Base-by-base conservation (phyloP, 805 yeast genomes). In the Maudiozyma serrabonitensis region DNA sequence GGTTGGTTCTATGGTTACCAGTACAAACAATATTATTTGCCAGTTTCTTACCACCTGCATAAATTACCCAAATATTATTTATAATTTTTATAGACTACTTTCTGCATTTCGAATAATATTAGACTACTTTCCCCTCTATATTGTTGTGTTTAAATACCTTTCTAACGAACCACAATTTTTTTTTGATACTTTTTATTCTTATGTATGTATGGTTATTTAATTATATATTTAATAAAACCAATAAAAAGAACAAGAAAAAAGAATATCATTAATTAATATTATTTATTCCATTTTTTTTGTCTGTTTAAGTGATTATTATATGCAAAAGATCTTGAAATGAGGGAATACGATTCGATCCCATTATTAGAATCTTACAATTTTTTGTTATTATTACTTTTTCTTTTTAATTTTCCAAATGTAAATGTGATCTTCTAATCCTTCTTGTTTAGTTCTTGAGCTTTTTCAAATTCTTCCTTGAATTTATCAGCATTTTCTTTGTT, bases 21-120 rank as follows among this genome's bases (percentile, higher is more conserved):
- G 57, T 81, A 2, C 96, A 90, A 65, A 76, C 90, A 0, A 75
- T 79, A 1, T 68, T 90, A 46, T 90, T 79, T 68, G 87, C 84
- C 7, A 82, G 82, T n/a, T 90, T 87, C 61, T 70, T 90, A 41
- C 98, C 97, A 2, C 98, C 98, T 4, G 98, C 98, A n/a, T 88
- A 63, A 41, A 6, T n/a, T 21, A 35, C 18, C n/a, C 32, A 28
- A 28, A 9, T 28, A 28, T 9, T 28, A 28, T 28, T 28, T 6
- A 35, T 6, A 35, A 11, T 35, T 34, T 13, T 35, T 35, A 35
- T 35, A 15, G 8, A 35, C 16, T 6, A n/a, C 18, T 15, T n/a
- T 35, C 38, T 11, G 38, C 38, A n/a, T 15, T 19, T n/a, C 18
- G 15, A 11, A 35, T 15, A 35, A 35, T 15, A n/a, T 35, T 35